Conservation (phyloP, 306 rosid genomes). For the Bauhinia variegata region DNA sequence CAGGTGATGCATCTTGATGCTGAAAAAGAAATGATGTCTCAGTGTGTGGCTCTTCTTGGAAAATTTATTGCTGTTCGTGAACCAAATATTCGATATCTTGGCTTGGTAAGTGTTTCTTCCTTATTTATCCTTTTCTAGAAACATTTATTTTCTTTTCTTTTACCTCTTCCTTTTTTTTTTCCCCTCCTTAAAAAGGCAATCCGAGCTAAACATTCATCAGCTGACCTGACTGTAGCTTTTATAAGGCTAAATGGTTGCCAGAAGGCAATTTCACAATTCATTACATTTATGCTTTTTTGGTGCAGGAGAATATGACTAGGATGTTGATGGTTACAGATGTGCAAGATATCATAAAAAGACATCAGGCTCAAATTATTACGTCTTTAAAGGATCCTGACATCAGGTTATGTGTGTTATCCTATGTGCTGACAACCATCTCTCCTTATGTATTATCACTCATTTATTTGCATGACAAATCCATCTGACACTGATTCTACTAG, state of each 20-base stretch:
- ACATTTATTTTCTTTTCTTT: background rate
- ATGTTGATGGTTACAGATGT: conserved; percentile 99
- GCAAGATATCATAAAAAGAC: conserved; percentile 97
- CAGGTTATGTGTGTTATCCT: conserved; percentile 62
- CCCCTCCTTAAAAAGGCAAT: background rate
- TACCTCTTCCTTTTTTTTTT: background rate
- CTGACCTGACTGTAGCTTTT: conserved; percentile 21
- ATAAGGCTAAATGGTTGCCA: conserved; percentile 33
- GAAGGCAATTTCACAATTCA: conserved; percentile 30
- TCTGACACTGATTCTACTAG: conserved; percentile 3
- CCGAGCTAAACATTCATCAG: conserved; percentile 8
- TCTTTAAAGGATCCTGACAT: conserved; percentile 98
- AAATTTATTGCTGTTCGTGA: conserved; percentile 99
- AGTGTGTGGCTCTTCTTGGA: conserved; percentile 98
- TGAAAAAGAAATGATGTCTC: conserved; percentile 99
- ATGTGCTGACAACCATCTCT: conserved; percentile 33
- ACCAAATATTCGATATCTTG: conserved; percentile 98
- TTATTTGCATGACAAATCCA: conserved; percentile 17
- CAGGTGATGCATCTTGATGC: conserved; percentile 99
- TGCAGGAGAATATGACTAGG: conserved; percentile 98
- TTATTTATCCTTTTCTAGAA: background rate
- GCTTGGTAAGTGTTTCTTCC: conserved; percentile 68
- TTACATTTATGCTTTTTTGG: conserved; percentile 36
- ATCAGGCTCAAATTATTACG: conserved; percentile 98
- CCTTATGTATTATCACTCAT: conserved; percentile 14